Base-by-base conservation (phyloP, 2,329 filamentous ascomycete species). In the Cyclaneusma minus region DNA sequence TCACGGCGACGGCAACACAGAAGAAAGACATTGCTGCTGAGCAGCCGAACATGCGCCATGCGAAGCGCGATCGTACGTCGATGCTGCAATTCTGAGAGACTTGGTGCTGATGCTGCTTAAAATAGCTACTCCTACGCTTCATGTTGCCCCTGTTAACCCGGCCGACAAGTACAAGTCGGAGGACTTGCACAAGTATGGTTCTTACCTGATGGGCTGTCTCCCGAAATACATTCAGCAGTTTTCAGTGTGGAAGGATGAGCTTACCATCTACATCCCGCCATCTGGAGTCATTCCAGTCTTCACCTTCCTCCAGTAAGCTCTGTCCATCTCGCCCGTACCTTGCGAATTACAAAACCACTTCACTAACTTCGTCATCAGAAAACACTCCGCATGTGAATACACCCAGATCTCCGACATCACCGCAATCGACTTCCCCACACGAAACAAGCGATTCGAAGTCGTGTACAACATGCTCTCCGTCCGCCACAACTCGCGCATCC, bases 141-240 rank as follows among this genome's bases (percentile, higher is more conserved):
- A 80, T 47, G 78, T 63, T 13, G 79, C 84, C 31, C 60, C 91
- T 43, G 68, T 93, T 45, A 94, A 95, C 58, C 85, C 87, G 18
- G 69, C 81, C 53, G 89, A 95, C 65, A 92, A 89, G 57, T 91
- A 84, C 57, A 89, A 87, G 60, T 71, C 80, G 41, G 80, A 92
- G 39, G 68, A 76, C 49, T 64, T 95, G 49, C 89, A 98, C 64
- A 78, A 74, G 47, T 98, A 98, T 50, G 89, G 89, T 46, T 74
- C 91, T 49, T 98, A 93, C 68, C 61, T 98, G 47, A 87, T 98
- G 71, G 85, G 84, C 41, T 92, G 82, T 55, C 58, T 98, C 48
- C 91, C 89, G 44, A 95, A 94, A 64, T 94, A 93, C 58, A 71
- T 98, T 44, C 91, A 98, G 62, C 89, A 98, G 60, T 95, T 95